Percentiles rank a stretch among this genome's conserved stretches.
These are phyloP conservation scores for Colletotrichum ledebouriae DNA, from an alignment of 2,329 filamentous ascomycete genomes.

Conservation along the genomic window DNA sequence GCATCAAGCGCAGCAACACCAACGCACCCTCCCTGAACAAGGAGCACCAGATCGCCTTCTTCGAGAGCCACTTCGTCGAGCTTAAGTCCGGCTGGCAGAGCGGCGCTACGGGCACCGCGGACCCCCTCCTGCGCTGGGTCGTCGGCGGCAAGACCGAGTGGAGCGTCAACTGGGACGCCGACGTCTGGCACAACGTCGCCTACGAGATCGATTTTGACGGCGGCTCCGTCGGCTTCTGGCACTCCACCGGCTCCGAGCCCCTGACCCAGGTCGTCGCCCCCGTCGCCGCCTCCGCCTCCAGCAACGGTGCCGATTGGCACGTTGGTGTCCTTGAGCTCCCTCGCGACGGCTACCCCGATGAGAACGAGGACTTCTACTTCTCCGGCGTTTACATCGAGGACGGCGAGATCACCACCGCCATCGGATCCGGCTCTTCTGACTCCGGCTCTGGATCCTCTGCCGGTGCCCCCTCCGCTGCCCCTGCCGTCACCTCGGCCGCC, in stretches of 20 bases:
- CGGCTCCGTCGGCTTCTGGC: slow-evolving; percentile 76
- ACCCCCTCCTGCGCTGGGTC: slow-evolving; percentile 74
- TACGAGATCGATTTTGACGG: slow-evolving; percentile 79
- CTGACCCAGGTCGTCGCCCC: slow-evolving; percentile 71
- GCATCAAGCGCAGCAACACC: slow-evolving; percentile 68
- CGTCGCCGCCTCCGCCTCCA: slow-evolving; percentile 70
- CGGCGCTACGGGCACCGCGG: slow-evolving; percentile 59
- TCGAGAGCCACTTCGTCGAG: slow-evolving; percentile 82
- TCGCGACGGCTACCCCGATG: slow-evolving; percentile 65
- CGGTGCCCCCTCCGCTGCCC: slow-evolving; percentile 6
- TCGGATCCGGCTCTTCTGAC: slow-evolving; percentile 33
- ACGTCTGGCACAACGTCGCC: slow-evolving; percentile 81
- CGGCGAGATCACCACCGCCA: slow-evolving; percentile 50
- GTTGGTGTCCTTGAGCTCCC: slow-evolving; percentile 78
- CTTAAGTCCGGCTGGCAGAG: slow-evolving; percentile 76
- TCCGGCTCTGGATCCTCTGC: slow-evolving; percentile 26
- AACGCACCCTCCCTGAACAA: slow-evolving; percentile 73
- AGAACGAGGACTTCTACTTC: slow-evolving; percentile 78
- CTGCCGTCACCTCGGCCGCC: slow-evolving; percentile 22
- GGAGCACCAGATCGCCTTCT: slow-evolving; percentile 76
- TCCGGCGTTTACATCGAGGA: slow-evolving; percentile 78
- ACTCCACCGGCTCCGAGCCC: slow-evolving; percentile 72
- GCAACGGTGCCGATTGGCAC: slow-evolving; percentile 81
- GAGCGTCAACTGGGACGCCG: slow-evolving; percentile 71
- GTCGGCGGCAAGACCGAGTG: slow-evolving; percentile 72